Conservation (phyloP, 495 filamentous ascomycete species). For the Aspergillus mulundensis region DNA sequence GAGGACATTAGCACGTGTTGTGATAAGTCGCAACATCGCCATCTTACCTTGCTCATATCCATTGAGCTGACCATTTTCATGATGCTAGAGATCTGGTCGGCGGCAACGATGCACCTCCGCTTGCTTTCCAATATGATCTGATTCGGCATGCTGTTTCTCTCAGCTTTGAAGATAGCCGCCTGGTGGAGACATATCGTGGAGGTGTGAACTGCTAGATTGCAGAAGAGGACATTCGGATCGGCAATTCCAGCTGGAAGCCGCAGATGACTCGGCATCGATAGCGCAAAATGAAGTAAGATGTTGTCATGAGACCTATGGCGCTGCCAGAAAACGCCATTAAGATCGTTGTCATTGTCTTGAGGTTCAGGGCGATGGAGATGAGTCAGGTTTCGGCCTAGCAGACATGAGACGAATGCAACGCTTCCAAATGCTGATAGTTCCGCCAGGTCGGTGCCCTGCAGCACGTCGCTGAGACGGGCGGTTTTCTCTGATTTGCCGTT, state of each 20-base stretch:
- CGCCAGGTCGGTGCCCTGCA: conserved; percentile 65
- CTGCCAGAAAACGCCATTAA: conserved; percentile 96
- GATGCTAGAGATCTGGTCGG: conserved; percentile 90
- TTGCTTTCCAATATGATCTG: conserved; percentile 84
- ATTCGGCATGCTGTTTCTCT: conserved; percentile 76
- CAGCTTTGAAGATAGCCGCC: conserved; percentile 95
- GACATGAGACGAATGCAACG: conserved; percentile 75
- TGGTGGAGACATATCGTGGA: conserved; percentile 97
- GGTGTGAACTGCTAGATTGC: conserved; percentile 95
- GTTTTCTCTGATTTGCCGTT: conserved; percentile 70
- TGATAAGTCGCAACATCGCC: not conserved
- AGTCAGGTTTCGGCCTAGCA: conserved; percentile 91
- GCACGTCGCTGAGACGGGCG: conserved; percentile 63
- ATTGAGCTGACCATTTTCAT: conserved; percentile 94
- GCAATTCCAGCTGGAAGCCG: conserved; percentile 72
- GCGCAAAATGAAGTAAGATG: conserved; percentile 77
- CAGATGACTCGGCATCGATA: conserved; percentile 78
- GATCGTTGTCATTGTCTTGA: conserved; percentile 79
- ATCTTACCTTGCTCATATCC: conserved; percentile 75
- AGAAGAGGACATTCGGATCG: conserved; percentile 86
- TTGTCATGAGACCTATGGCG: conserved; percentile 87
- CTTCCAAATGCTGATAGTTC: conserved; percentile 76
- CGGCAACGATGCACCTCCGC: conserved; percentile 86
- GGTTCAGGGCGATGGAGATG: conserved; percentile 88
- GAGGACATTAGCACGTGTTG: conserved; percentile 21